Percentiles rank a stretch among this genome's conserved stretches.
Conservation (phyloP, 169 alveolate genomes). For the Besnoitia besnoiti region DNA sequence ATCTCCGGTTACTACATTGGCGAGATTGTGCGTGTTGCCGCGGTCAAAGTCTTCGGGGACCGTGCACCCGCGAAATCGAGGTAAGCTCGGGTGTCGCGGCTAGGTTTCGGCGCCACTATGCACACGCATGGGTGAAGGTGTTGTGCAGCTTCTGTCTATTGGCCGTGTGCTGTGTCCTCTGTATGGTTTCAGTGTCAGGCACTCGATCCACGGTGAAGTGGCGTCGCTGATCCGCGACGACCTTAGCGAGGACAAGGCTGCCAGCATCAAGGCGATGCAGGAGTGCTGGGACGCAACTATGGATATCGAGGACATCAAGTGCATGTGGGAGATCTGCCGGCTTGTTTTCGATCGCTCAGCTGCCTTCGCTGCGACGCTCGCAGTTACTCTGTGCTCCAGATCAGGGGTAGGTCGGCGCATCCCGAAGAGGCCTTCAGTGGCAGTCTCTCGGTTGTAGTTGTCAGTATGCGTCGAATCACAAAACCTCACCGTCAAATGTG, state of each 20-base stretch:
- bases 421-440: background rate
- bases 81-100: too few relatives aligned
- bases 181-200: background rate
- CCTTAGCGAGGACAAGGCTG: conserved; percentile 70
- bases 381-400: conserved; percentile 81
- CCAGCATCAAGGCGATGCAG: conserved; percentile 73
- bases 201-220: conserved; percentile 74
- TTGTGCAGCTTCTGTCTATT: too few relatives aligned
- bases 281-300: conserved; percentile 79
- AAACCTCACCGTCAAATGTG: background rate
- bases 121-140: too few relatives aligned
- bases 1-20: conserved; percentile 90
- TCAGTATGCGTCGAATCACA: background rate
- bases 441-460: background rate
- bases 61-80: conserved; percentile 83
- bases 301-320: conserved; percentile 68
- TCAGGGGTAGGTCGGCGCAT: conserved; percentile 74
- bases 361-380: conserved; percentile 85
- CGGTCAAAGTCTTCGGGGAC: conserved; percentile 78
- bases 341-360: conserved; percentile 86
- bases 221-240: conserved; percentile 81
- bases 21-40: conserved; percentile 83
- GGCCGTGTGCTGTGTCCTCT: too few relatives aligned
- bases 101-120: too few relatives aligned
- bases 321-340: conserved; percentile 77